A percentile compares a stretch with the other conserved stretches of the same genome.
phyloP scores from a whole-genome alignment of 2,329 filamentous ascomycete genomes.

The Saccharata proteae region DNA sequence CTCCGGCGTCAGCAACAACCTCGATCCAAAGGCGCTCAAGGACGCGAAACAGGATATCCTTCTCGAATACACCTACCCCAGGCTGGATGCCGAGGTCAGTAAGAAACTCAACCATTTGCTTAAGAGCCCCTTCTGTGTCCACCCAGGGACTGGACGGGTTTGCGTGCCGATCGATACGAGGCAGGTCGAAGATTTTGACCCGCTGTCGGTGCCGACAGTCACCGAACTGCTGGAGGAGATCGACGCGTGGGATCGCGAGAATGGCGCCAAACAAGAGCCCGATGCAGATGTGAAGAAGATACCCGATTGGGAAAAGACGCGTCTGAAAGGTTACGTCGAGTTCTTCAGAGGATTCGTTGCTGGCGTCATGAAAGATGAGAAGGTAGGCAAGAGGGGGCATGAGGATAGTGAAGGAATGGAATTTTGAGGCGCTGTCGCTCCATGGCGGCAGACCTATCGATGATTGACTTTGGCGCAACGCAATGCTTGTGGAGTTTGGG shows the following conservation, averaged over 20 bases:
- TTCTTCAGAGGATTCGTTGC: conserved; percentile 75
- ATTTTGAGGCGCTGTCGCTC: conserved; percentile 46
- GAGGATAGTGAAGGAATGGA: conserved; percentile 52
- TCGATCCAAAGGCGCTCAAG: conserved; percentile 62
- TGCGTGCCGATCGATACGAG: conserved; percentile 85
- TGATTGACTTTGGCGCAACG: background rate
- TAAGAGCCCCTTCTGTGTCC: conserved; percentile 92
- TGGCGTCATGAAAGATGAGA: conserved; percentile 64
- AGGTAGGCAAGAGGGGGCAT: conserved; percentile 38
- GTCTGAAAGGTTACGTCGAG: conserved; percentile 83
- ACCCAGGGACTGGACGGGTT: conserved; percentile 84
- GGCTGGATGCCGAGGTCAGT: conserved; percentile 91
- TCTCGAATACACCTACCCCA: conserved; percentile 93
- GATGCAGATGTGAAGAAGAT: conserved; percentile 35
- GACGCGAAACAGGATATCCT: conserved; percentile 95
- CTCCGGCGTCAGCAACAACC: conserved; percentile 55
- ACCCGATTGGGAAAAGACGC: conserved; percentile 94
- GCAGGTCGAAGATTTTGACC: conserved; percentile 71
- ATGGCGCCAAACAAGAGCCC: conserved; percentile 24
- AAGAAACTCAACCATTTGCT: conserved; percentile 98
- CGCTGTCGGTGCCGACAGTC: conserved; percentile 78
- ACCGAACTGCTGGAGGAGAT: conserved; percentile 73
- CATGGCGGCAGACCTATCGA: background rate
- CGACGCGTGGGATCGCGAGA: conserved; percentile 57
- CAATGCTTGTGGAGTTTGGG: too few relatives aligned